phyloP scores from a whole-genome alignment of 148 eudicot species.

The Chenopodium berlandieri region DNA sequence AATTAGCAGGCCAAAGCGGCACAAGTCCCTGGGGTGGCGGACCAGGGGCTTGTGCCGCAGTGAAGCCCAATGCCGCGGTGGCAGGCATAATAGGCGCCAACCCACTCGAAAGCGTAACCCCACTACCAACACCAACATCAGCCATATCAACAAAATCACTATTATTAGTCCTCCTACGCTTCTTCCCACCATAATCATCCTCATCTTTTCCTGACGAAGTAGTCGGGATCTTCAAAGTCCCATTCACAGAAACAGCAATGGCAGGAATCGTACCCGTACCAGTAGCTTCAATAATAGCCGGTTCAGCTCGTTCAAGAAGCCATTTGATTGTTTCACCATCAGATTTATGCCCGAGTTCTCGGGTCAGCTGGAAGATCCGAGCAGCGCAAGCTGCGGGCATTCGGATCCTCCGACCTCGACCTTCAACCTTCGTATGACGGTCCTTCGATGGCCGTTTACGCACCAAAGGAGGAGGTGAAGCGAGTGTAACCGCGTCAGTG shows the following conservation, averaged over 20 bases:
- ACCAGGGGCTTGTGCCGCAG: slow-evolving; percentile 18
- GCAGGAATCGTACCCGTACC: slow-evolving; percentile 93
- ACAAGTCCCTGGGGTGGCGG: slow-evolving; percentile 47
- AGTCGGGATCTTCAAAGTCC: slow-evolving; percentile 76
- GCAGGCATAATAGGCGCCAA: slow-evolving; percentile 52
- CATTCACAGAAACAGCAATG: slow-evolving; percentile 90
- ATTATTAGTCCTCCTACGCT: slow-evolving; percentile 42
- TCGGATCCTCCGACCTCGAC: slow-evolving; percentile 78
- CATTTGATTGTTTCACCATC: slow-evolving; percentile 83
- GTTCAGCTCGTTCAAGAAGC: slow-evolving; percentile 82
- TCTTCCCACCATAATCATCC: slow-evolving; percentile 22
- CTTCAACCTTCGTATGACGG: slow-evolving; percentile 91
- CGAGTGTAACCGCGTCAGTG: slow-evolving; percentile 25
- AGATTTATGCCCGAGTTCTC: slow-evolving; percentile 78
- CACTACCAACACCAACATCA: neutral
- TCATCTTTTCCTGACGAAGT: slow-evolving; percentile 26
- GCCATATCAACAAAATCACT: slow-evolving; percentile 50
- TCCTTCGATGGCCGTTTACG: slow-evolving; percentile 67
- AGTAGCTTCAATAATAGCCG: slow-evolving; percentile 79
- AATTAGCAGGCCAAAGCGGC: slow-evolving; percentile 57
- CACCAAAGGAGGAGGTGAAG: slow-evolving; percentile 1
- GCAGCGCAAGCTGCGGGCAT: slow-evolving; percentile 95
- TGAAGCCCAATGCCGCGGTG: slow-evolving; percentile 1
- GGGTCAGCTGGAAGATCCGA: slow-evolving; percentile 76
- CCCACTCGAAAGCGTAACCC: slow-evolving; percentile 30